Evolutionary conservation across 208 protist genomes (phyloP).

Genomic region (Crithidia bombi): DNA sequence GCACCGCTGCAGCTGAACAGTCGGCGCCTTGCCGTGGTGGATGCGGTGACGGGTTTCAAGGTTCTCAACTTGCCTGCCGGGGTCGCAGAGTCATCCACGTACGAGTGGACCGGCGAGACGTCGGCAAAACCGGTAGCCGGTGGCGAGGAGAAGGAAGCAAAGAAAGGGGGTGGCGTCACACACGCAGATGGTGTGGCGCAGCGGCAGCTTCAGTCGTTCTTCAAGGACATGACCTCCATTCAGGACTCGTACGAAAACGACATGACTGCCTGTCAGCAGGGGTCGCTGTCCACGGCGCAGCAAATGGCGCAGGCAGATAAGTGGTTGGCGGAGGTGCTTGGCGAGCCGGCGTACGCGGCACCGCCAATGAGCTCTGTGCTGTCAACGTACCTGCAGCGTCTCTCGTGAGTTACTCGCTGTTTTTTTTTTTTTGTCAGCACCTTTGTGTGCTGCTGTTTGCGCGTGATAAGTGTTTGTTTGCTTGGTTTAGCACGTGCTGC

Average conservation of each 20-base stretch:
- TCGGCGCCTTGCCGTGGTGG: constrained; percentile 56
- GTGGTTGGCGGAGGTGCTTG: constrained; percentile 71
- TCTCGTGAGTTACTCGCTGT: neutral
- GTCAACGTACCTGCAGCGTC: constrained; percentile 64
- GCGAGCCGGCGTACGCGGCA: constrained; percentile 75
- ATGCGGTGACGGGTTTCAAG: constrained; percentile 62
- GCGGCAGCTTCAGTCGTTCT: constrained; percentile 43
- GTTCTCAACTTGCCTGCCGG: constrained; percentile 46
- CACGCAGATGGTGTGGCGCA: neutral
- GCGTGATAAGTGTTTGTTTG: too few relatives aligned
- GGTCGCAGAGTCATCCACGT: constrained; percentile 13
- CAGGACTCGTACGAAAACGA: constrained; percentile 19
- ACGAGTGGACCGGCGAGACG: constrained; percentile 22
- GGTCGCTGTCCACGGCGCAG: constrained; percentile 25
- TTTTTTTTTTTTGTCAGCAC: neutral
- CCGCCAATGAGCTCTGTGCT: constrained; percentile 79
- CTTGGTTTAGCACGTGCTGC: too few relatives aligned
- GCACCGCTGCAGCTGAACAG: constrained; percentile 39
- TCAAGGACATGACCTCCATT: constrained; percentile 39
- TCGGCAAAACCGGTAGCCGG: neutral
- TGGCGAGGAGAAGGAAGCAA: neutral
- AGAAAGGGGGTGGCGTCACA: too few relatives aligned
- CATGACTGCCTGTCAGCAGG: constrained; percentile 16
- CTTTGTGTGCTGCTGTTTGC: neutral
- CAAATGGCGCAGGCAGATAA: constrained; percentile 37